Base-by-base conservation (phyloP, 371 early-diverging fungal species). In the Mortierella sp. region DNA sequence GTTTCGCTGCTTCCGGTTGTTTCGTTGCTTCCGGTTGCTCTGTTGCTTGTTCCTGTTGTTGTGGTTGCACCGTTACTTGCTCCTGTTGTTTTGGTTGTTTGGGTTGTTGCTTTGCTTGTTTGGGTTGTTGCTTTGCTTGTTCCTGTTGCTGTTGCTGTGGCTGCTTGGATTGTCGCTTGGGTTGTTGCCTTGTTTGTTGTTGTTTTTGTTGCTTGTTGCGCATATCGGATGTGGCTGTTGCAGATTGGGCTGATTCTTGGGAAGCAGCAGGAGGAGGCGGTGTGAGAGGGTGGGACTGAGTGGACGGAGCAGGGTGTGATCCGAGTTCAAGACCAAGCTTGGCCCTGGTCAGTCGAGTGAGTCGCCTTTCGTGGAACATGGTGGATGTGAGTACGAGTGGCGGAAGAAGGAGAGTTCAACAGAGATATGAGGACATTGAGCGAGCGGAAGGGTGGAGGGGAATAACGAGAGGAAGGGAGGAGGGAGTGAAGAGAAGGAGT, bases 321-420 rank as follows among this genome's bases (percentile, higher is more conserved):
- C 61, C 61, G 31, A 58, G 16, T 8, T 13, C 37, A 34, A 34
- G 14, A 22, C 61, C 22, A 22, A 58, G 37, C 34, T 19, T 34
- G 2, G 61, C 34, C 31, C 61, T 58, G 19, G 61, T 58, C 34
- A 58, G 61, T 58, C 61, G 61, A 58, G 61, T 34, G 61, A 13
- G 16, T 6, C 22, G 34, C 34, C 37, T 31, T 58, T 58, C 61
- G 19, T 34, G 19, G 34, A 34, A 34, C 61, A 58, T 58, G 7
- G 37, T 22, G 61, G 37, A 58, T 31, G n/a, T n/a, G 48, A 16
- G 48, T 22, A 34, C 19, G 61, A 58, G 37, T 58, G 34, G 34
- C 2, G 31, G 29, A 34, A 19, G 29, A 34, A 7, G 53, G 29
- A 19, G 0, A 34, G 58, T 58, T 58, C 58, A 58, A 58, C 58